Base-by-base conservation (phyloP, 2,329 filamentous ascomycete species). In the Dactylellina cionopaga region DNA sequence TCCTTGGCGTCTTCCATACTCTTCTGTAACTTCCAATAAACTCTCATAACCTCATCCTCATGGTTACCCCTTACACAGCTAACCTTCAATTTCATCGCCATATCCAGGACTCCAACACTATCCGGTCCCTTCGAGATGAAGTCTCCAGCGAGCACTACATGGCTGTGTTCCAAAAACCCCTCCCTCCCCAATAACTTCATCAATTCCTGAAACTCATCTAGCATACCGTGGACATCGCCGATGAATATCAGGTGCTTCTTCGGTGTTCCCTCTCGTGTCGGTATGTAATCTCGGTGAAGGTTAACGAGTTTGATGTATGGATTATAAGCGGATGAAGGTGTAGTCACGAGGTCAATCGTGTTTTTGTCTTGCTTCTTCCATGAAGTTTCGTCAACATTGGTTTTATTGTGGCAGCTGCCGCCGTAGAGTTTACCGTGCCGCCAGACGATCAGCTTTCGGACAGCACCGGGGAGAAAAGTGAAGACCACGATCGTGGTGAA, bases 191-290 rank as follows among this genome's bases (percentile, higher is more conserved):
- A 41, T 33, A 51, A 68, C 33, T 52, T 51, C 24, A 74, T 27
- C 17, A 74, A 22, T 10, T 68, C 63, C 15, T 68, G 62, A 15
- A 74, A 74, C 25, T 74, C 69, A 3, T 22, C 22, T 47, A 27
- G 75, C 83, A 95, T 95, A 51, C 95, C 95, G 81, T 98, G 94
- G 11, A 98, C 92, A 81, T 99, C 95, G 60, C 95, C 94, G 31
- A 98, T 84, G 72, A 98, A 84, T 31, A 98, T 83, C 22, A 99
- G 82, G 15, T 92, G 84, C 59, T 85, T 87, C 19, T 81, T 43
- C 1, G 62, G 49, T 3, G 44, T 27, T 35, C 55, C 59, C 3
- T 46, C 44, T 1, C 44, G 44, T 11, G 54, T 65, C 17, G 68
- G 68, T 13, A 72, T 65, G 25, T 72, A 72, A 37, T 72, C 43